Evolutionary conservation across 208 protist genomes (phyloP).

Genomic region (Crithidia acanthocephali): DNA sequence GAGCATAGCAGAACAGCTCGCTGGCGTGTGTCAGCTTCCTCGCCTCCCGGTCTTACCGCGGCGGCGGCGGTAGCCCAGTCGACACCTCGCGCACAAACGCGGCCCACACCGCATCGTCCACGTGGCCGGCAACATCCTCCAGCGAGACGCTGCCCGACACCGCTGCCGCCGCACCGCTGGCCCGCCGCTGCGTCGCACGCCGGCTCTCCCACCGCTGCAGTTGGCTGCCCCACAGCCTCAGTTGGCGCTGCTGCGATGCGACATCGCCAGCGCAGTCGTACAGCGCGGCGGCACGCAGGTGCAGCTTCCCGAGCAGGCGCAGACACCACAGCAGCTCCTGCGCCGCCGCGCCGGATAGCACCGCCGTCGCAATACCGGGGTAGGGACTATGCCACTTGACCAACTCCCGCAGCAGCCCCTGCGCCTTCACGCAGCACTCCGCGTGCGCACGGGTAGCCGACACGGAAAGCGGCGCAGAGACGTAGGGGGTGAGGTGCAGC

Average conservation of each 20-base stretch:
- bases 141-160: not conserved
- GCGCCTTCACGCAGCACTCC: constrained; percentile 37
- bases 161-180: not conserved
- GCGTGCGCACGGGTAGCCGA: constrained; percentile 16
- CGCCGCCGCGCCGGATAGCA: no score
- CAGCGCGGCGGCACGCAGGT: constrained; percentile 37
- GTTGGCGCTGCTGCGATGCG: constrained; percentile 13
- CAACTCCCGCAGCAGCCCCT: constrained; percentile 22
- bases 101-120: constrained; percentile 15
- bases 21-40: not conserved
- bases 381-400: constrained; percentile 40
- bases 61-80: constrained; percentile 11
- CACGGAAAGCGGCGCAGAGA: not conserved
- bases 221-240: constrained; percentile 15
- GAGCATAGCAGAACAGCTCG: not conserved
- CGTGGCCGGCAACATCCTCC: constrained; percentile 29
- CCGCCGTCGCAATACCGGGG: no score
- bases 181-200: not conserved
- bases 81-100: constrained; percentile 19
- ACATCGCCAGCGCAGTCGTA: constrained; percentile 27
- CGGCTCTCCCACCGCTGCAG: constrained; percentile 29
- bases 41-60: not conserved
- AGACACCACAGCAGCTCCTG: constrained; percentile 43
- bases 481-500: not conserved
- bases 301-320: constrained; percentile 45